phyloP scores from a whole-genome alignment of 495 filamentous ascomycete species.

The Hypoxylon subgilvum region DNA sequence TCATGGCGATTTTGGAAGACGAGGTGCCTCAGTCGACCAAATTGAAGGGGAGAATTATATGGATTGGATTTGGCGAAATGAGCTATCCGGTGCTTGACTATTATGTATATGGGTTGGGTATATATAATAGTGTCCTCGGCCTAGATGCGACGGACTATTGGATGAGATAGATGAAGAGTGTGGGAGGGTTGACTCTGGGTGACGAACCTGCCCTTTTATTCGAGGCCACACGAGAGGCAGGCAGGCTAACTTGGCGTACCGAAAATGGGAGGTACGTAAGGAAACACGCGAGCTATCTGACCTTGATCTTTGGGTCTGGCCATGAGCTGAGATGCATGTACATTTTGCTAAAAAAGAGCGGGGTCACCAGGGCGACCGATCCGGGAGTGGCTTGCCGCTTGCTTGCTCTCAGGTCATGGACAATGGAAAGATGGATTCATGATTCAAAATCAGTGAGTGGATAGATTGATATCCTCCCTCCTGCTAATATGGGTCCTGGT shows the following conservation, averaged over 20 bases:
- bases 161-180: neutral
- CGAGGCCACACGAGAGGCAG: neutral
- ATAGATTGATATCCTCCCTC: no score
- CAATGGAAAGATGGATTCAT: no score
- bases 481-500: no score
- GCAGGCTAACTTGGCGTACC: conserved; percentile 2
- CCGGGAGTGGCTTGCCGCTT: no score
- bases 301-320: conserved; percentile 25
- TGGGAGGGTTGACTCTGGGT: neutral
- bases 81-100: neutral
- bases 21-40: neutral
- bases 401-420: no score
- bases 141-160: conserved; percentile 9
- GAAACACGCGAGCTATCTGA: neutral
- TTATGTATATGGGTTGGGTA: conserved; percentile 8
- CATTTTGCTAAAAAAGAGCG: conserved; percentile 21
- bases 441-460: no score
- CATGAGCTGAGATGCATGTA: neutral
- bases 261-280: conserved; percentile 2
- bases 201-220: conserved; percentile 24
- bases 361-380: conserved; percentile 1
- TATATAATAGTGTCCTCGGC: conserved; percentile 11
- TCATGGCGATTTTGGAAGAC: conserved; percentile 24
- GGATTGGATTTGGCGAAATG: neutral
- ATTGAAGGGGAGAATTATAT: neutral